These are phyloP conservation scores for Trichoderma asperellum DNA, from an alignment of 2,329 filamentous ascomycete genomes.

Conservation along the genomic window DNA sequence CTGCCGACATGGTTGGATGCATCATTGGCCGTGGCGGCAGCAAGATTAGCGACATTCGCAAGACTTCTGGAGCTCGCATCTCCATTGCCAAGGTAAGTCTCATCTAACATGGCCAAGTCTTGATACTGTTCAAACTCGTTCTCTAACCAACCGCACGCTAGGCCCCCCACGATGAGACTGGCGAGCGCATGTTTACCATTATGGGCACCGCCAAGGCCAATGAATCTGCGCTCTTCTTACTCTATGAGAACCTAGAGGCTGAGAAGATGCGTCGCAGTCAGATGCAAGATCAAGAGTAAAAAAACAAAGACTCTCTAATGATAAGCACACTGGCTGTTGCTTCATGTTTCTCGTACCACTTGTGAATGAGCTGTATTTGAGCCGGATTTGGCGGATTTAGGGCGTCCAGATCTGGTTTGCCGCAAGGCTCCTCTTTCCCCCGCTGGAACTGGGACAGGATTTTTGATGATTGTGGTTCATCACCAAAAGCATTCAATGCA, in stretches of 20 bases:
- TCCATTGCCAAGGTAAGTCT: conserved; percentile 83
- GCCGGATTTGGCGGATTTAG: conserved; percentile 55
- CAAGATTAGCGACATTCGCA: conserved; percentile 99
- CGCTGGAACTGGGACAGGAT: conserved; percentile 50
- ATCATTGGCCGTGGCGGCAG: conserved; percentile 94
- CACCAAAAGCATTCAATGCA: conserved; percentile 35
- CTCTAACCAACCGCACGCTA: conserved; percentile 36
- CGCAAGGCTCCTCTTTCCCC: conserved; percentile 61
- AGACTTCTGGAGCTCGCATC: conserved; percentile 93
- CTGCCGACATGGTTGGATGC: conserved; percentile 98
- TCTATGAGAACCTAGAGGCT: conserved; percentile 98
- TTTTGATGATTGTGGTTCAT: conserved; percentile 47
- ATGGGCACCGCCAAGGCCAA: conserved; percentile 94
- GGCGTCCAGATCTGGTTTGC: conserved; percentile 62
- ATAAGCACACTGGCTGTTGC: conserved; percentile 35
- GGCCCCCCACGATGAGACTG: conserved; percentile 93
- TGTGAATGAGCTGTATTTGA: conserved; percentile 45
- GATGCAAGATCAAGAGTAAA: conserved; percentile 60
- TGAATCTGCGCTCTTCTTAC: conserved; percentile 90
- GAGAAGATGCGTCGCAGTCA: conserved; percentile 99
- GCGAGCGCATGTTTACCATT: conserved; percentile 99
- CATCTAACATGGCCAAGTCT: background rate
- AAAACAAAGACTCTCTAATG: conserved; percentile 24
- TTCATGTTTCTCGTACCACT: conserved; percentile 39
- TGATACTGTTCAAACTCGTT: background rate